Evolutionary conservation across 345 rosid species (phyloP).

Genomic region (Pelargonium nanum): DNA sequence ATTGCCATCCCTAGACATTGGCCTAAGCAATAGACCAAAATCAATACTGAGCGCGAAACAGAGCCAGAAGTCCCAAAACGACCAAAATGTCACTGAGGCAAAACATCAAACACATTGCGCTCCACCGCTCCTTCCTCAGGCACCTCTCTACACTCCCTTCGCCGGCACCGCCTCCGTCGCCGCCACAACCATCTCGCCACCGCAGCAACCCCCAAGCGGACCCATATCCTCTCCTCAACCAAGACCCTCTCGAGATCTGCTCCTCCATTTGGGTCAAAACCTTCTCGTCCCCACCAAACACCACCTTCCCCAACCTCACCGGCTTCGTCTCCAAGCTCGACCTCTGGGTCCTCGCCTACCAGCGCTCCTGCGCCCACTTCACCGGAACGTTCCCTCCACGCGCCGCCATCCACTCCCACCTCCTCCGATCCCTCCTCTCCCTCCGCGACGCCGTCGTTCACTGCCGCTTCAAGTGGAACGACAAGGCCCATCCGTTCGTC

Average conservation of each 20-base stretch:
- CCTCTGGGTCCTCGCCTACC: slow-evolving; percentile 89
- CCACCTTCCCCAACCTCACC: slow-evolving; percentile 56
- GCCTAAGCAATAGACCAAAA: no score
- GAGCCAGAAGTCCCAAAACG: neutral
- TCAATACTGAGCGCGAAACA: no score
- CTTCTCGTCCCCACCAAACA: slow-evolving; percentile 51
- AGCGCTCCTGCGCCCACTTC: slow-evolving; percentile 64
- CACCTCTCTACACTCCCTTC: neutral
- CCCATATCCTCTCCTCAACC: slow-evolving; percentile 55
- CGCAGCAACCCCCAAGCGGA: slow-evolving; percentile 19
- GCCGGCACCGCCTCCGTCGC: slow-evolving; percentile 8
- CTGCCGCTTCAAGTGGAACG: slow-evolving; percentile 61
- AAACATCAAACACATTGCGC: slow-evolving; percentile 52
- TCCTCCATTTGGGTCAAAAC: slow-evolving; percentile 84
- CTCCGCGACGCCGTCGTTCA: slow-evolving; percentile 55
- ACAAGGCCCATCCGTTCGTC: slow-evolving; percentile 49
- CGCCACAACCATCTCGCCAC: slow-evolving; percentile 1
- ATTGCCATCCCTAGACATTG: no score
- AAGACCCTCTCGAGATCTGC: slow-evolving; percentile 75
- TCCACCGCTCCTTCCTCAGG: neutral
- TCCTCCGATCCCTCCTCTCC: slow-evolving; percentile 63
- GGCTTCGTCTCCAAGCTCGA: slow-evolving; percentile 87
- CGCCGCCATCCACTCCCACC: slow-evolving; percentile 46
- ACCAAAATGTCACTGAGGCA: slow-evolving; percentile 35
- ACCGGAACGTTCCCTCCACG: slow-evolving; percentile 94